phyloP scores from a whole-genome alignment of 2,329 filamentous ascomycete genomes.

The Colletotrichum sp. region DNA sequence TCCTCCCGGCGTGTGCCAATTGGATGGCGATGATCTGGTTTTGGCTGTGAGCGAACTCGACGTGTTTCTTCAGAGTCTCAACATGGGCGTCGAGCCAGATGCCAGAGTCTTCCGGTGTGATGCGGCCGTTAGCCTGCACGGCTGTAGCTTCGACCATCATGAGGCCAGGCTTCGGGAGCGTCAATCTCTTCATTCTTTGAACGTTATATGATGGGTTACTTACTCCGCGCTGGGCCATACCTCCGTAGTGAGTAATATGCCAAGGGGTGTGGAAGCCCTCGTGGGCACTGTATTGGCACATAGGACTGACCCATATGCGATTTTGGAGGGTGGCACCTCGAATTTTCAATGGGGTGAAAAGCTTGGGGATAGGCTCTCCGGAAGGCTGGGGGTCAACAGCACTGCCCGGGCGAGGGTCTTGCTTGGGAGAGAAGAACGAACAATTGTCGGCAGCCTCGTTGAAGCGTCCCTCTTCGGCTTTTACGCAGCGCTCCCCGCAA shows the following conservation, averaged over 20 bases:
- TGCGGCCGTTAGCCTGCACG: conserved; percentile 68
- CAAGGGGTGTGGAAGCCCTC: conserved; percentile 70
- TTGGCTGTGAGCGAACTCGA: conserved; percentile 63
- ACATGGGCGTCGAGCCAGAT: conserved; percentile 75
- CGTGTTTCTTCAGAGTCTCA: conserved; percentile 57
- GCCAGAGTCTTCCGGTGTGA: conserved; percentile 70
- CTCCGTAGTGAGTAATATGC: conserved; percentile 78
- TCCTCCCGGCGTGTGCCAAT: conserved; percentile 75
- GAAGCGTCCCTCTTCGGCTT: not conserved
- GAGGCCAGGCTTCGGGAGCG: conserved; percentile 52
- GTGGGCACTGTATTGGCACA: conserved; percentile 52
- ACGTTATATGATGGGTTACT: not conserved
- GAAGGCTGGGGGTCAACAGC: conserved; percentile 39
- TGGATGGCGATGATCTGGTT: conserved; percentile 74
- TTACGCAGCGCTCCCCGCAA: no score
- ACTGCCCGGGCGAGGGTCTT: conserved; percentile 48
- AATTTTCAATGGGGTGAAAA: conserved; percentile 52
- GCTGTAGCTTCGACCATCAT: conserved; percentile 70
- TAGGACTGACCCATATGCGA: conserved; percentile 50
- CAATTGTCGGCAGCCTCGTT: not conserved
- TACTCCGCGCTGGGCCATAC: conserved; percentile 69
- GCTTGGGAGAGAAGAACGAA: conserved; percentile 54
- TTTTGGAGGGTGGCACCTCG: conserved; percentile 49
- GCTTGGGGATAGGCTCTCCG: conserved; percentile 53
- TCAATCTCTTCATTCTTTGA: not conserved